phyloP scores from a whole-genome alignment of 2,329 filamentous ascomycete genomes.

The Colletotrichum paranaense region DNA sequence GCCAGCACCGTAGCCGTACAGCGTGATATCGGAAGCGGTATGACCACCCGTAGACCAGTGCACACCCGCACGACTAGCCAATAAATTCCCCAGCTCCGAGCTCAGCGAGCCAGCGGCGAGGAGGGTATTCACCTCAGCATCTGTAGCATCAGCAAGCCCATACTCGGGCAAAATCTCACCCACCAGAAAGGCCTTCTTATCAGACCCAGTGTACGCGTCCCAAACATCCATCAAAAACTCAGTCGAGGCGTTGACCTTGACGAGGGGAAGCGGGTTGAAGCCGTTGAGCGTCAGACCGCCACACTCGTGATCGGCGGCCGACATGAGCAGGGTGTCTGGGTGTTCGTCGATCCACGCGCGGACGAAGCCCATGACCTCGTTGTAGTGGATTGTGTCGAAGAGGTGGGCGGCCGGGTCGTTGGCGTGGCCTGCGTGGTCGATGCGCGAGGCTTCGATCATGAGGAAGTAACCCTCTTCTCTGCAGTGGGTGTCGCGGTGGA shows the following conservation, averaged over 20 bases:
- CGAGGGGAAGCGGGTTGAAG: constrained; percentile 47
- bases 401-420: constrained; percentile 67
- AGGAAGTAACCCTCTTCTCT: constrained; percentile 51
- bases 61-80: constrained; percentile 38
- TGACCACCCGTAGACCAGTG: constrained; percentile 42
- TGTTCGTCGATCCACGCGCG: constrained; percentile 53
- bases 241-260: constrained; percentile 43
- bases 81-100: constrained; percentile 42
- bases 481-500: constrained; percentile 46
- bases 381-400: constrained; percentile 53
- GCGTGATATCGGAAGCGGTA: constrained; percentile 45
- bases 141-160: constrained; percentile 44
- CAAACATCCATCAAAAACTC: constrained; percentile 44
- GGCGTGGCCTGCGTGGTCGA: constrained; percentile 56
- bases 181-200: constrained; percentile 43
- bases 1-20: constrained; percentile 47
- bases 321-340: constrained; percentile 50
- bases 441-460: constrained; percentile 52
- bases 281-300: constrained; percentile 52
- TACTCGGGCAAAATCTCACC: constrained; percentile 44
- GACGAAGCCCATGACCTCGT: constrained; percentile 49
- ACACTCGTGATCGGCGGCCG: constrained; percentile 53
- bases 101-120: constrained; percentile 41
- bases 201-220: constrained; percentile 42
- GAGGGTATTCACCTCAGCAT: constrained; percentile 43